Percentiles rank a stretch among this genome's conserved stretches.
These are phyloP conservation scores for Asterochloris erici DNA, from an alignment of 139 green algal species.

Conservation along the genomic window DNA sequence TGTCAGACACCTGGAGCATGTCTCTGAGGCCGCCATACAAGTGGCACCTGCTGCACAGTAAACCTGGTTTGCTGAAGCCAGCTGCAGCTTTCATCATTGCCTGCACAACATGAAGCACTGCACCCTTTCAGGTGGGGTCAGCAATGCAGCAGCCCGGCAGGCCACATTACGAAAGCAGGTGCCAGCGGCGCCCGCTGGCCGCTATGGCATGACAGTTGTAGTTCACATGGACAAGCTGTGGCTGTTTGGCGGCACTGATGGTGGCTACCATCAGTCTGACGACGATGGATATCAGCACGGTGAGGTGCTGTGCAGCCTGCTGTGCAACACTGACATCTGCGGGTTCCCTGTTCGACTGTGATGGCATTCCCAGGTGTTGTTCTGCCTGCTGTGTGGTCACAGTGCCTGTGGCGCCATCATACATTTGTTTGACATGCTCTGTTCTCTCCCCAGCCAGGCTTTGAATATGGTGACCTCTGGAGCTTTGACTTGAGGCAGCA, in stretches of 20 bases:
- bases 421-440: too few species aligned
- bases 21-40: background rate
- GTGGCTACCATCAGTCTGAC: conserved; percentile 3
- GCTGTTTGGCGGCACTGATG: conserved; percentile 20
- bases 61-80: too few species aligned
- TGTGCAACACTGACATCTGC: too few species aligned
- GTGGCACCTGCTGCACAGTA: conserved; percentile 10
- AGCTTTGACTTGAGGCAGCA: background rate
- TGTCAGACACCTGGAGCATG: conserved; percentile 14
- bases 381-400: too few species aligned
- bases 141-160: background rate
- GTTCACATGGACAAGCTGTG: conserved; percentile 5
- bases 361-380: too few species aligned
- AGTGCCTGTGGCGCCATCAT: background rate
- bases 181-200: conserved; percentile 4
- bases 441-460: background rate
- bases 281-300: conserved; percentile 10
- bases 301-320: background rate
- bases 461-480: conserved; percentile 10
- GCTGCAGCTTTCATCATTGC: too few species aligned
- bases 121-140: background rate
- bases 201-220: conserved; percentile 8
- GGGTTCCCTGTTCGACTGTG: too few species aligned
- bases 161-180: background rate
- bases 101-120: background rate